phyloP scores from a whole-genome alignment of 2,329 filamentous ascomycete genomes.

The Claviceps arundinis region DNA sequence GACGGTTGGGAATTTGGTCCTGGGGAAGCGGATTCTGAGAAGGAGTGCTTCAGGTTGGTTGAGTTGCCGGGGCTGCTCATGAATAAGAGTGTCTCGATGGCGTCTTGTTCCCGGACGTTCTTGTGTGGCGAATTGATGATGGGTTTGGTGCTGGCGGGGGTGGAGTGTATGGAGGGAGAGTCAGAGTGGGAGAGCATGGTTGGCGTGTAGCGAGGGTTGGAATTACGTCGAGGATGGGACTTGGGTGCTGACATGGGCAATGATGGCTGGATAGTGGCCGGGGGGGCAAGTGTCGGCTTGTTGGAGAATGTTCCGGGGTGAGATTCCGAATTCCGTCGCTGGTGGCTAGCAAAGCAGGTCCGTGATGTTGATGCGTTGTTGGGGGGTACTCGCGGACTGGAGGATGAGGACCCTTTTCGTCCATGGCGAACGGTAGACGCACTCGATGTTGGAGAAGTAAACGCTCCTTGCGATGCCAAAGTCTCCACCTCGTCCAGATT shows the following conservation, averaged over 20 bases:
- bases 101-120: slow-evolving; percentile 53
- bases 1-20: slow-evolving; percentile 10
- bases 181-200: slow-evolving; percentile 36
- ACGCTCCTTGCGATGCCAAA: slow-evolving; percentile 48
- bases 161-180: slow-evolving; percentile 29
- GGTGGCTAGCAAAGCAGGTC: slow-evolving; percentile 11
- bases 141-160: slow-evolving; percentile 12
- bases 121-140: slow-evolving; percentile 5
- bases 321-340: slow-evolving; percentile 20
- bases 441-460: slow-evolving; percentile 47
- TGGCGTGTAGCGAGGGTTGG: slow-evolving; percentile 35
- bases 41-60: slow-evolving; percentile 43
- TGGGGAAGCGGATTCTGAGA: slow-evolving; percentile 30
- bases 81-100: slow-evolving; percentile 66
- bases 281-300: slow-evolving; percentile 34
- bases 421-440: slow-evolving; percentile 39
- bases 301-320: slow-evolving; percentile 23
- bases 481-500: slow-evolving; percentile 67
- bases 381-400: slow-evolving; percentile 12
- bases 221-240: slow-evolving; percentile 34
- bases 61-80: slow-evolving; percentile 71
- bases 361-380: slow-evolving; percentile 16
- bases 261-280: slow-evolving; percentile 40
- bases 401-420: slow-evolving; percentile 17
- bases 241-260: slow-evolving; percentile 19